Evolutionary conservation across 1,284 basidiomycete species (phyloP).

Genomic region (Ustilago xerochloae): DNA sequence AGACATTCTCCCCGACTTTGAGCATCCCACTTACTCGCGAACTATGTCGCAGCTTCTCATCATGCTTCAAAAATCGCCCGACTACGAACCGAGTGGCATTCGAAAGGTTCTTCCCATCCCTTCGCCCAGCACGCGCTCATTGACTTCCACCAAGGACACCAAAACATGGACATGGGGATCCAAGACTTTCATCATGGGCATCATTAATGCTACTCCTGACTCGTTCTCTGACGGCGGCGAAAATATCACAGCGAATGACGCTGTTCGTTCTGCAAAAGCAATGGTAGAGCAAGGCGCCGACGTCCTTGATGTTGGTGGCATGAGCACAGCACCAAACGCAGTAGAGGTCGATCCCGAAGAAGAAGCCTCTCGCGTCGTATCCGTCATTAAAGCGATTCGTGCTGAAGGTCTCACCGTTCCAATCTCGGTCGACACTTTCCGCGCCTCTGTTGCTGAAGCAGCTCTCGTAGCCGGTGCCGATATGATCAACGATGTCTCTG

Average conservation of each 20-base stretch:
- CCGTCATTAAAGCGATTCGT: slow-evolving; percentile 70
- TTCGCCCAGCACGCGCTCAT: slow-evolving; percentile 13
- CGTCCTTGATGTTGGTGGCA: slow-evolving; percentile 92
- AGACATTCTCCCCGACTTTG: slow-evolving; percentile 72
- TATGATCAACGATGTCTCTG: slow-evolving; percentile 93
- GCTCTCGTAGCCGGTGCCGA: slow-evolving; percentile 86
- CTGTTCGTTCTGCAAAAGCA: slow-evolving; percentile 30
- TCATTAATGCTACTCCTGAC: slow-evolving; percentile 93
- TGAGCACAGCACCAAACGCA: slow-evolving; percentile 73
- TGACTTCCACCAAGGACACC: slow-evolving; percentile 12
- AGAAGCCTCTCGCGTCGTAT: slow-evolving; percentile 76
- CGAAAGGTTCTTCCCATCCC: slow-evolving; percentile 52
- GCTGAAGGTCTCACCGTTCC: slow-evolving; percentile 70
- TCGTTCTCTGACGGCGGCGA: slow-evolving; percentile 91
- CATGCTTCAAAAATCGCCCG: slow-evolving; percentile 53
- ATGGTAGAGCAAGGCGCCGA: slow-evolving; percentile 71
- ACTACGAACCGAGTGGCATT: slow-evolving; percentile 50
- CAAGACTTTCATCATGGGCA: slow-evolving; percentile 86
- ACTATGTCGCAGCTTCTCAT: slow-evolving; percentile 58
- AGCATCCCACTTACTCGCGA: slow-evolving; percentile 61
- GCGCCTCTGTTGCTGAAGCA: slow-evolving; percentile 80
- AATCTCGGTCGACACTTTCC: slow-evolving; percentile 93
- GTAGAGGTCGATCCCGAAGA: slow-evolving; percentile 72
- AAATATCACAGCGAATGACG: slow-evolving; percentile 69
- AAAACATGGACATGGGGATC: slow-evolving; percentile 58